Conservation (phyloP, 169 alveolate genomes). For the Eimeria necatrix region DNA sequence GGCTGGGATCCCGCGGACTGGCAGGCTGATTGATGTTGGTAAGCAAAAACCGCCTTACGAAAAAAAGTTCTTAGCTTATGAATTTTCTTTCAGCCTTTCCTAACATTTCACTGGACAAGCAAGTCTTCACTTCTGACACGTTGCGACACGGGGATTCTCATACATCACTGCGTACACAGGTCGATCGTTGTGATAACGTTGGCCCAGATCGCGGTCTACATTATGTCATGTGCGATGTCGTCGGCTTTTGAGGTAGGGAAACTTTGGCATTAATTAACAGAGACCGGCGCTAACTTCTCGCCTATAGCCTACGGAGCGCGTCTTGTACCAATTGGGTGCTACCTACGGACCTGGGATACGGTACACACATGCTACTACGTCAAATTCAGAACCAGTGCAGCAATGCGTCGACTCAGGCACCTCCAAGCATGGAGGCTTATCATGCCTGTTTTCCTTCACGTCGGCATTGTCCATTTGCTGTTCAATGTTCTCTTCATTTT, state of each 20-base stretch:
- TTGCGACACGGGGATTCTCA: background rate
- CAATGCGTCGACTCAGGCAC: slow-evolving; percentile 9
- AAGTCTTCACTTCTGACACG: background rate
- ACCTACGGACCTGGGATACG: slow-evolving; percentile 75
- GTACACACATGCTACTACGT: background rate
- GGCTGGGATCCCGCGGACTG: slow-evolving; percentile 77
- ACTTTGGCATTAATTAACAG: background rate
- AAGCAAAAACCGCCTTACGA: background rate
- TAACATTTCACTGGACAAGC: slow-evolving; percentile 66
- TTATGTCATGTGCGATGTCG: slow-evolving; percentile 70
- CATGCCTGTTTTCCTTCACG: slow-evolving; percentile 88
- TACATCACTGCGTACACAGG: background rate
- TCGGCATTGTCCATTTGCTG: slow-evolving; percentile 86
- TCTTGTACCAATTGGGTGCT: slow-evolving; percentile 73
- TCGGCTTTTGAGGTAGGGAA: slow-evolving; percentile 62
- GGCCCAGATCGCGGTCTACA: slow-evolving; percentile 58
- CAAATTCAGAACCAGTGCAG: background rate
- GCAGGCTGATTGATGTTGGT: slow-evolving; percentile 69
- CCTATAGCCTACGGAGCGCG: slow-evolving; percentile 67
- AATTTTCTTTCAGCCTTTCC: slow-evolving; percentile 51
- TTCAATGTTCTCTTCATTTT: slow-evolving; percentile 85
- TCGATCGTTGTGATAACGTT: slow-evolving; percentile 67
- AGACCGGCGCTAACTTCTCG: background rate
- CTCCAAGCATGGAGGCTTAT: slow-evolving; percentile 87
- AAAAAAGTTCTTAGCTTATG: background rate